Evolutionary conservation across 805 yeast species (phyloP), one percentile per base, ranked within the genome.

Genomic region (Maudiozyma pseudohumilis): DNA sequence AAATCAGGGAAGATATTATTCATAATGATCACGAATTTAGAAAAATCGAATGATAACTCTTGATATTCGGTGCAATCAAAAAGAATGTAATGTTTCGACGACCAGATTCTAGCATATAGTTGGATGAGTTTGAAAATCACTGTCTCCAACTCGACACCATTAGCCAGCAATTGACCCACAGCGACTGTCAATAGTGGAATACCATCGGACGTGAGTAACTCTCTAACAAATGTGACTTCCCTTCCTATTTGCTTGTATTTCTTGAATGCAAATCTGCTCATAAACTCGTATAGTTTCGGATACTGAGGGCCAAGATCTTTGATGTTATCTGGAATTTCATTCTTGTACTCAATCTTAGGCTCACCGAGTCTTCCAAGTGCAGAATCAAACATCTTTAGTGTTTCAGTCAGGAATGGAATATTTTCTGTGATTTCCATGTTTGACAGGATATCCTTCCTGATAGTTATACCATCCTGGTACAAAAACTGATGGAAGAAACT

Each of bases 171-270:
- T 15, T 68, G 56, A 6, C 53, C 49, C 44, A 68, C 65, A 30
- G 74, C 71, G 19, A 80, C 47, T 3, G 80, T 75, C 20, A 82
- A 61, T 16, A 77, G 68, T 1, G 92, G 94, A 0, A 74, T 59
- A 11, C 94, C 94, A 51, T 83, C 94, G 27, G 70, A 65, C 26
- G 80, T 74, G 12, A 80, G 73, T 1, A 82, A 74, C 44, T 75
- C 85, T 36, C 72, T 75, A 9, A 82, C 67, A 26, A 78, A 61
- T 0, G 68, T 63, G 11, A 59, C 48, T 12, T 72, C 38, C 3
- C 25, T 31, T 8, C 38, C 30, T 21, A 39, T 35, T n/a, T 38
- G 73, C 17, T 63, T 50, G 5, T 67, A 54, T 41, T 77, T 76
- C 41, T 71, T 69, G 32, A 72, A 62, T 0, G 85, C 65, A 59